Evolutionary conservation across 352 stramenopile genomes (phyloP).

Genomic region (Nothophytophthora sp.): DNA sequence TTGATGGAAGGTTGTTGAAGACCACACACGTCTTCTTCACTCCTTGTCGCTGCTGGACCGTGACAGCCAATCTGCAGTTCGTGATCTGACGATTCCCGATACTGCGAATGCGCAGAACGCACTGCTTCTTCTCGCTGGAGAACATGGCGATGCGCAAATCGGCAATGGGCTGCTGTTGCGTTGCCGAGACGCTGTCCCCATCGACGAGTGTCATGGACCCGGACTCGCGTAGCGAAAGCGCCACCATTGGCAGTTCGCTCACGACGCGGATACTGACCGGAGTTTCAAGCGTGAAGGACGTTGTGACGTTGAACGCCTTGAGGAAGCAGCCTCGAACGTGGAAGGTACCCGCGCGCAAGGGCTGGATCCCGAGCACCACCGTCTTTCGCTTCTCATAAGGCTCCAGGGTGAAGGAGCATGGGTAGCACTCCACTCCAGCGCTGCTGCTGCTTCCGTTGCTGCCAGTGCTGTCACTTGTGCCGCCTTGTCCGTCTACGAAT

Average conservation of each 20-base stretch:
- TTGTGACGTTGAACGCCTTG: conserved; percentile 62
- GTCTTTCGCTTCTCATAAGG: conserved; percentile 56
- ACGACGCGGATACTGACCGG: conserved; percentile 44
- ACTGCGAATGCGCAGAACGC: conserved; percentile 53
- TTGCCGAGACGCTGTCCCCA: background rate
- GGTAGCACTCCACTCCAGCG: conserved; percentile 55
- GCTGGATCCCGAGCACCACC: conserved; percentile 49
- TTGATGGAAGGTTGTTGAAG: conserved; percentile 38
- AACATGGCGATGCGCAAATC: conserved; percentile 63
- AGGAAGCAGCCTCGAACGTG: conserved; percentile 61
- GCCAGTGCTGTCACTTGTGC: background rate
- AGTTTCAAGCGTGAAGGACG: conserved; percentile 37
- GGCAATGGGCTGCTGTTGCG: background rate
- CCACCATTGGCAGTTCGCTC: conserved; percentile 42
- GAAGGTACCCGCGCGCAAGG: conserved; percentile 42
- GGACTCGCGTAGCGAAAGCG: conserved; percentile 50
- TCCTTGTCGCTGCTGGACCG: conserved; percentile 26
- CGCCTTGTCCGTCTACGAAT: conserved; percentile 9
- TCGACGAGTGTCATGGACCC: conserved; percentile 24
- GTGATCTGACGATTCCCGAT: conserved; percentile 42
- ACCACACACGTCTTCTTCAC: conserved; percentile 40
- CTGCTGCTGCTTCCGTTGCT: conserved; percentile 4
- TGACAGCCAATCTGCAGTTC: conserved; percentile 39
- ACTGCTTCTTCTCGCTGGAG: conserved; percentile 62
- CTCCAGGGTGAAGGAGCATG: conserved; percentile 43